phyloP scores from a whole-genome alignment of 352 stramenopile genomes.

The Pythium oligandrum region DNA sequence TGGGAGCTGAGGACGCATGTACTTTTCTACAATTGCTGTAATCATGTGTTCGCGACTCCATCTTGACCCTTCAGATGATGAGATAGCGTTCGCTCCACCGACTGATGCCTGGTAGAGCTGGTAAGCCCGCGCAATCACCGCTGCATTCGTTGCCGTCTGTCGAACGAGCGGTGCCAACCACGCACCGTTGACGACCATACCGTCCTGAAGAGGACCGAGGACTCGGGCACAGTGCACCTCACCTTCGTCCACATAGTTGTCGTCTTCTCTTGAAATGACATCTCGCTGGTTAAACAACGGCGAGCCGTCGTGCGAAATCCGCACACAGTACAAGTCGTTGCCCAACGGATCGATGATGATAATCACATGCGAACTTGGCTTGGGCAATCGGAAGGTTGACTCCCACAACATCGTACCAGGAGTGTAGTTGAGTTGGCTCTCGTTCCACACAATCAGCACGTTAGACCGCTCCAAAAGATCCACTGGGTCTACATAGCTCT shows the following conservation, averaged over 20 bases:
- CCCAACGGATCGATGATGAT: slow-evolving; percentile 81
- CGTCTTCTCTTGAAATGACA: slow-evolving; percentile 66
- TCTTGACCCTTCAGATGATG: slow-evolving; percentile 58
- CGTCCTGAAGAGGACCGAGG: slow-evolving; percentile 74
- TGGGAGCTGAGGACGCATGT: slow-evolving; percentile 79
- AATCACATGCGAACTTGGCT: slow-evolving; percentile 69
- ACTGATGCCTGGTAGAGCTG: slow-evolving; percentile 75
- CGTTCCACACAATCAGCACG: slow-evolving; percentile 85
- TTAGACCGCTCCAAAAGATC: slow-evolving; percentile 57
- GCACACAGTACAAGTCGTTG: slow-evolving; percentile 83
- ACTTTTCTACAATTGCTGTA: slow-evolving; percentile 61
- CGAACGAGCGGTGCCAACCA: slow-evolving; percentile 80
- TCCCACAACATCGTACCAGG: slow-evolving; percentile 79
- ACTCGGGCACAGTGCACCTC: slow-evolving; percentile 81
- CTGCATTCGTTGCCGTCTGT: slow-evolving; percentile 79
- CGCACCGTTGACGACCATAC: slow-evolving; percentile 78
- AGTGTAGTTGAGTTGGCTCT: slow-evolving; percentile 80
- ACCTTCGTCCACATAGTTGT: slow-evolving; percentile 70
- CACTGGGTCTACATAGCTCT: slow-evolving; percentile 22
- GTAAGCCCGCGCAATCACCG: slow-evolving; percentile 61
- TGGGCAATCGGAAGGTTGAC: slow-evolving; percentile 64
- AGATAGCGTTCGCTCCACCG: slow-evolving; percentile 39
- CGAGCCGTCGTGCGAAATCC: slow-evolving; percentile 75
- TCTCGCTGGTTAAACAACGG: slow-evolving; percentile 72
- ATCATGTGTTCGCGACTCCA: slow-evolving; percentile 73